phyloP scores from a whole-genome alignment of 768 basidiomycete species.

The Russula lepida region DNA sequence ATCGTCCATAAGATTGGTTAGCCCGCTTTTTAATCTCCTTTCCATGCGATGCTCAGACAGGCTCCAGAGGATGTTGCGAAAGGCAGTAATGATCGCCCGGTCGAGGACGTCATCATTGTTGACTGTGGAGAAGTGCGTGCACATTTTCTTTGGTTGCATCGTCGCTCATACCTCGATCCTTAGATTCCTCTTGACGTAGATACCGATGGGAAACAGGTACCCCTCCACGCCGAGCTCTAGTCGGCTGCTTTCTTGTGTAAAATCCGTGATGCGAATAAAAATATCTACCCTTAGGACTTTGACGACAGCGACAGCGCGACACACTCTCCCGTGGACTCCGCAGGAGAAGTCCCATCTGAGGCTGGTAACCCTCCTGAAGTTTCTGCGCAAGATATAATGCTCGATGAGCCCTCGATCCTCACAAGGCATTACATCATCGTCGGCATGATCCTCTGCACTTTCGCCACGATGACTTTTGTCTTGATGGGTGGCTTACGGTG shows the following conservation, averaged over 20 bases:
- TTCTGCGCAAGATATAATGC: constrained; percentile 6
- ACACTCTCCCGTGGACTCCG: neutral
- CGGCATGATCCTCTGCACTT: constrained; percentile 24
- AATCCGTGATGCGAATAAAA: constrained; percentile 26
- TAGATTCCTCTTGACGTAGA: constrained; percentile 53
- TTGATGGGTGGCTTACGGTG: constrained; percentile 16
- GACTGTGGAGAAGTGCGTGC: constrained; percentile 77
- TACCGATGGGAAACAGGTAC: constrained; percentile 79
- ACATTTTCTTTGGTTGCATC: neutral
- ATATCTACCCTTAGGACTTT: constrained; percentile 21
- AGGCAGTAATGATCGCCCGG: constrained; percentile 61
- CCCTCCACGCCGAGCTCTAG: constrained; percentile 91
- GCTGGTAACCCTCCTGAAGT: neutral
- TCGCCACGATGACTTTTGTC: constrained; percentile 11
- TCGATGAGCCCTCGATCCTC: constrained; percentile 15
- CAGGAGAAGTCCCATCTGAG: neutral
- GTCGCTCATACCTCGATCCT: constrained; percentile 1
- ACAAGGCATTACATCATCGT: constrained; percentile 28
- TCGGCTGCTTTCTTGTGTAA: constrained; percentile 23
- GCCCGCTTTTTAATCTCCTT: constrained; percentile 20
- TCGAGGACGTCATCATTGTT: constrained; percentile 67
- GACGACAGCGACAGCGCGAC: constrained; percentile 11
- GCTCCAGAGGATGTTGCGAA: constrained; percentile 68
- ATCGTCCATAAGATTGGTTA: constrained; percentile 67
- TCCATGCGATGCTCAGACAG: constrained; percentile 15